Base-by-base conservation (phyloP, 495 filamentous ascomycete genomes). In the Bacidia rubella region DNA sequence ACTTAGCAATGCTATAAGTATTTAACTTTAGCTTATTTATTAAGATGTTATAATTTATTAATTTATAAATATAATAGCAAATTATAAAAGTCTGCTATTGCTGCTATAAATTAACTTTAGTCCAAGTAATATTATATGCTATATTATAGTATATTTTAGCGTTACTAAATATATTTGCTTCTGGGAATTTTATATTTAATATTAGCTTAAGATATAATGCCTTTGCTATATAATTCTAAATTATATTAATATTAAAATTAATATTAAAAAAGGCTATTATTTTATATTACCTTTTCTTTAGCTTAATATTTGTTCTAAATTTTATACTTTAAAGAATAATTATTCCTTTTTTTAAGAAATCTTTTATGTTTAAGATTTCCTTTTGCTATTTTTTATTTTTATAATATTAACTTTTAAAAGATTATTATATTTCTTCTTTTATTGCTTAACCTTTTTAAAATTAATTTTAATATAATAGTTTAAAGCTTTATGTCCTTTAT, bases 51-150 rank as follows among this genome's bases (percentile, higher is more conserved):
- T 11, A 45, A 45, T 55, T 26, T 57, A 24, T 23, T 43, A 44
- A 26, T 24, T 57, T 19, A 54, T 48, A 39, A 56, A 56, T 1
- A 19, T 47, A 23, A n/a, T 55, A 44, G 35, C 46, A 57, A 56
- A 46, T 46, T 47, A 22, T 52, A 52, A 40, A 2, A 38, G 2
- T 2, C 11, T 15, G 1, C 7, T 49, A 19, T 49, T 48, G n/a
- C 48, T n/a, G 26, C 35, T 54, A 54, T 12, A 27, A 55, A 21
- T 10, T 57, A 57, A 47, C 5, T n/a, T 3, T 19, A 55, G 54
- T 25, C 5, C 15, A 35, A 7, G 15, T 7, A 35, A 35, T 35
- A 35, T 7, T 15, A 5, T 35, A 5, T 35, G 15, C 29, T 27
- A 7, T 54, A 25, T 26, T 55, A 56, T 10, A 21, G 20, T 21